These are phyloP conservation scores for Exutisphaerella laricina DNA, from an alignment of 2,329 filamentous ascomycete genomes.

Conservation along the genomic window DNA sequence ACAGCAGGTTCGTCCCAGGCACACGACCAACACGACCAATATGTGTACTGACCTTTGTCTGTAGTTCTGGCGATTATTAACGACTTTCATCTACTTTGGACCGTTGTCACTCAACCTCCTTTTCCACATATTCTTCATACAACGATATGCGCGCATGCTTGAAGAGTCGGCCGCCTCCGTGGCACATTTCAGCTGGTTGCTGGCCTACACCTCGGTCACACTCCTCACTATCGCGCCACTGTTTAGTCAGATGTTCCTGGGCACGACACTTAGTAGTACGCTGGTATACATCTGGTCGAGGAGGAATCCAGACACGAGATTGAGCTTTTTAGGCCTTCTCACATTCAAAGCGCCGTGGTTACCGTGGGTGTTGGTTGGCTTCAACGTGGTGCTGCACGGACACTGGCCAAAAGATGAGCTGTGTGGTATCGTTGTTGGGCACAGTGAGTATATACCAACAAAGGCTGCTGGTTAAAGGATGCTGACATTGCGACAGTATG, in stretches of 20 bases:
- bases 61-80: conserved; percentile 96
- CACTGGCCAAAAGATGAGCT: conserved; percentile 92
- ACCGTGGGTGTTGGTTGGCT: conserved; percentile 91
- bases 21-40: no score
- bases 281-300: conserved; percentile 98
- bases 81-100: conserved; percentile 96
- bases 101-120: conserved; percentile 88
- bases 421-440: conserved; percentile 88
- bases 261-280: conserved; percentile 86
- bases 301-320: conserved; percentile 82
- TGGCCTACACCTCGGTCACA: conserved; percentile 75
- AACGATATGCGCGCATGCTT: conserved; percentile 88
- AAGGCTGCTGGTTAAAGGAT: neutral
- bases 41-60: no score
- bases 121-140: conserved; percentile 97
- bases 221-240: conserved; percentile 79
- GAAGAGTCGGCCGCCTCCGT: conserved; percentile 93
- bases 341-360: conserved; percentile 92
- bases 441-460: conserved; percentile 46
- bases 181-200: conserved; percentile 90
- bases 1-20: conserved; percentile 77
- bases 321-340: conserved; percentile 74
- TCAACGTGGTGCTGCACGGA: conserved; percentile 86
- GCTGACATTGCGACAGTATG: conserved; percentile 53
- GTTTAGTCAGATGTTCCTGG: conserved; percentile 87